Conservation (phyloP, 306 rosid genomes). For the Adenanthera pavonina region DNA sequence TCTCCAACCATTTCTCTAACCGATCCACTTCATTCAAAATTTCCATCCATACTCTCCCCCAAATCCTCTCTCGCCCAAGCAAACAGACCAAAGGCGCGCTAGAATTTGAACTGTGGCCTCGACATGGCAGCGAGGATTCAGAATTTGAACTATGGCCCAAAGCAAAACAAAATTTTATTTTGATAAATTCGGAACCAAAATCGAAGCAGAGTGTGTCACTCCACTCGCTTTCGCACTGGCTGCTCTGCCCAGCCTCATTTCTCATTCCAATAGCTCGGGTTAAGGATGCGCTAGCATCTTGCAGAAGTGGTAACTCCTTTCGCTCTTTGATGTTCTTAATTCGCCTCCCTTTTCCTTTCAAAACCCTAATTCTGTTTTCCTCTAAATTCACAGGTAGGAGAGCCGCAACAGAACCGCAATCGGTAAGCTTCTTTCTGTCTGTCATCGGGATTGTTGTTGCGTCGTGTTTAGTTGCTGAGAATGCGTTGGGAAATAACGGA, state of each 20-base stretch:
- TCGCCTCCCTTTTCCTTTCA: neutral
- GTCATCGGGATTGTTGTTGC: neutral
- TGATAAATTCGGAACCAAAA: neutral
- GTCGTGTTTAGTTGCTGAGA: slow-evolving; percentile 16
- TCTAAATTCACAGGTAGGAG: slow-evolving; percentile 30
- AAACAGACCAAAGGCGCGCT: no score
- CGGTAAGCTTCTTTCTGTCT: slow-evolving; percentile 41
- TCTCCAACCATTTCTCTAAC: no score
- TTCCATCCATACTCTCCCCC: no score
- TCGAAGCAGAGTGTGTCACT: neutral
- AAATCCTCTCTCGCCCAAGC: no score
- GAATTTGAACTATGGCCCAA: neutral
- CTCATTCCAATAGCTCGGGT: slow-evolving; percentile 60
- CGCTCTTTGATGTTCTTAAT: slow-evolving; percentile 24
- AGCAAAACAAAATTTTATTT: neutral
- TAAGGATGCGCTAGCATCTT: slow-evolving; percentile 44
- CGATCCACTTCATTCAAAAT: no score
- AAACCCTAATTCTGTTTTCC: slow-evolving; percentile 40
- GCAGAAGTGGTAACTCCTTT: slow-evolving; percentile 34
- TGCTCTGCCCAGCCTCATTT: neutral
- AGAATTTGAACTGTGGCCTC: neutral
- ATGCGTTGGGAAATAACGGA: slow-evolving; percentile 1
- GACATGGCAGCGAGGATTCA: neutral
- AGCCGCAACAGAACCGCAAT: slow-evolving; percentile 19
- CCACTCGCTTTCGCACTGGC: neutral